These are phyloP conservation scores for Psophocarpus tetragonolobus DNA, from an alignment of 306 rosid genomes.

Conservation along the genomic window DNA sequence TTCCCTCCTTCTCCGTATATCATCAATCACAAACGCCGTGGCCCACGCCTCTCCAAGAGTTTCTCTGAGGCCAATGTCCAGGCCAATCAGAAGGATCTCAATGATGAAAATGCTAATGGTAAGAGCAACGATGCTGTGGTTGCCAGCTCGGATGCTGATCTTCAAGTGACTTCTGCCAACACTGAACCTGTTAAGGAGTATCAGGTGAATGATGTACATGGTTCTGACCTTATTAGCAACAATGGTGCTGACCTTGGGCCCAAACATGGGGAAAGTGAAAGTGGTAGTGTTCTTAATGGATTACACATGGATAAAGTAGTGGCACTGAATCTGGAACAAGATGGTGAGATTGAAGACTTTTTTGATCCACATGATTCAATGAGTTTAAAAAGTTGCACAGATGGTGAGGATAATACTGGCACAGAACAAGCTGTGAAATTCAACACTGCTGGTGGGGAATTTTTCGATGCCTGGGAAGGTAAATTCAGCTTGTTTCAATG, in stretches of 20 bases:
- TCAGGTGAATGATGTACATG: slow-evolving; percentile 38
- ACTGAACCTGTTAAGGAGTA: slow-evolving; percentile 45
- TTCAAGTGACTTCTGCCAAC: slow-evolving; percentile 26
- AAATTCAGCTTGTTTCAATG: slow-evolving; percentile 22
- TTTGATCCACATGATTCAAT: slow-evolving; percentile 77
- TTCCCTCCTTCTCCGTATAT: slow-evolving; percentile 91
- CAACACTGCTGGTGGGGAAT: slow-evolving; percentile 50
- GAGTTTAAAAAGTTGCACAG: slow-evolving; percentile 71
- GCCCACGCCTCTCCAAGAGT: slow-evolving; percentile 83
- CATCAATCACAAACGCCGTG: slow-evolving; percentile 93
- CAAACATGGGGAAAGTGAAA: slow-evolving; percentile 34
- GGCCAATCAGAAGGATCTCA: slow-evolving; percentile 31
- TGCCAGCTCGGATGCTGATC: slow-evolving; percentile 45
- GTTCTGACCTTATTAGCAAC: slow-evolving; percentile 29
- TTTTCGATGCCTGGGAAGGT: slow-evolving; percentile 97
- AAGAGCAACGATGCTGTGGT: slow-evolving; percentile 41
- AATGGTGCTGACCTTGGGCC: slow-evolving; percentile 39
- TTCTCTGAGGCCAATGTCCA: slow-evolving; percentile 68
- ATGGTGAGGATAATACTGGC: slow-evolving; percentile 71
- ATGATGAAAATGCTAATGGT: slow-evolving; percentile 37
- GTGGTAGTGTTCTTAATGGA: slow-evolving; percentile 41
- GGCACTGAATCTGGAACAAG: slow-evolving; percentile 48
- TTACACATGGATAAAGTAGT: slow-evolving; percentile 35
- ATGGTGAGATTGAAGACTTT: slow-evolving; percentile 68
- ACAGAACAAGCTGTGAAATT: slow-evolving; percentile 43